phyloP scores from a whole-genome alignment of 1,284 basidiomycete species.

The Fomitopsis pinicola region DNA sequence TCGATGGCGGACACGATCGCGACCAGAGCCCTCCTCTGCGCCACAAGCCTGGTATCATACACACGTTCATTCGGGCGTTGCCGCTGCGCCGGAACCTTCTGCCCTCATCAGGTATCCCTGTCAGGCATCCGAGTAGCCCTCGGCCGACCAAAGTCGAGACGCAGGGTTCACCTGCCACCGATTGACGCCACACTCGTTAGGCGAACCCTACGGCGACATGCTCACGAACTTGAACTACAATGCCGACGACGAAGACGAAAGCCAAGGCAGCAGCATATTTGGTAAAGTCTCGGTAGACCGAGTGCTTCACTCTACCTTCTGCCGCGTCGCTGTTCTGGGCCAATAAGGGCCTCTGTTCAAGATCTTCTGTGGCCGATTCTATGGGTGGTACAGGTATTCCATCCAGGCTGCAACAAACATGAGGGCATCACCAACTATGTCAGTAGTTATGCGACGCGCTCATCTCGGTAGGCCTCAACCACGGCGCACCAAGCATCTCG shows the following conservation, averaged over 20 bases:
- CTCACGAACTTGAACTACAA: too few species aligned
- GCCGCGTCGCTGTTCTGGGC: conserved; percentile 27
- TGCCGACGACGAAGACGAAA: conserved; percentile 67
- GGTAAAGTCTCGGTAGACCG: conserved; percentile 34
- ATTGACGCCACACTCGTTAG: too few species aligned
- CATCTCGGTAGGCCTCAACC: too few species aligned
- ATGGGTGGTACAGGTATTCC: too few species aligned
- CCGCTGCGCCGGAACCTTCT: neutral
- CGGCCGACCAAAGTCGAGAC: too few species aligned
- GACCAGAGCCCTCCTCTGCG: neutral
- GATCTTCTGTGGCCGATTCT: conserved; percentile 18
- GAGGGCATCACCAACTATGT: too few species aligned
- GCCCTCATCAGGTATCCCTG: too few species aligned
- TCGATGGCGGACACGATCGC: neutral
- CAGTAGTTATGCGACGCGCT: too few species aligned
- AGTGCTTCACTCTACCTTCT: conserved; percentile 27
- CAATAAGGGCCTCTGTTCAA: conserved; percentile 48
- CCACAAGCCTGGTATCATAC: neutral
- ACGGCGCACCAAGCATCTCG: neutral
- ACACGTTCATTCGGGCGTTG: neutral
- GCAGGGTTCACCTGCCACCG: too few species aligned
- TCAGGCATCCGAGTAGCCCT: too few species aligned
- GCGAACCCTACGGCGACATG: too few species aligned
- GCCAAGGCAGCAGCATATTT: conserved; percentile 59
- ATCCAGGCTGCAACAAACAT: too few species aligned